Evolutionary conservation across 805 yeast species (phyloP), one percentile per base, ranked within the genome.

Genomic region (Alloascoidea hylecoeti): DNA sequence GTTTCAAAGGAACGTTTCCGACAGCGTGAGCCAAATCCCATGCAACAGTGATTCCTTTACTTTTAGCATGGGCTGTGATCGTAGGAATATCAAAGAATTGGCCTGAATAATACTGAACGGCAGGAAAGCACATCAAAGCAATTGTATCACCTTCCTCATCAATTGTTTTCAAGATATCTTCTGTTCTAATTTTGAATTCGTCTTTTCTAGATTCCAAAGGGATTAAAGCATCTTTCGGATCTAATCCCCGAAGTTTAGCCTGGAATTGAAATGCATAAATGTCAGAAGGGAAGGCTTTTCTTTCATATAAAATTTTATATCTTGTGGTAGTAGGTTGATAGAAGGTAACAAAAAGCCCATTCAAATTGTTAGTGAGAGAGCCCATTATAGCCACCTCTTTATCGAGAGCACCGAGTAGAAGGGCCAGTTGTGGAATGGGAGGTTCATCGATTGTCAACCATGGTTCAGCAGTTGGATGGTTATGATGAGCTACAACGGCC

Each of bases 1-100:
- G 59, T 36, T 68, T 48, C 38, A 89, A 56, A 4, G 74, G 76
- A 2, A 84, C 88, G 54, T 89, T 89, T 2, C 96, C 97, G 2
- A 68, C 89, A 1, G 94, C 95, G 54, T 88, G 97, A 1, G 97
- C 97, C 46, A 88, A 64, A 55, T 88, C 97, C 96, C 96, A 88
- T 1, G 96, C 96, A 18, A 78, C 81, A 1, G 70, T 60, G 27
- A 81, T 39, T 59, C 70, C 41, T 49, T 41, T 52, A 15, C 50
- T 46, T 41, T 82, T 77, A 3, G 79, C 86, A 35, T 60, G 61
- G 5, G 50, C 49, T 1, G 96, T 86, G 48, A 88, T 84, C n/a
- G 54, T 53, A 37, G 64, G 65, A 28, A 88, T 81, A 37, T 84
- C 83, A 49, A 88, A 86, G 17, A 66, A 63, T 56, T 88, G 97